Evolutionary conservation across 176 grass and related monocot species (phyloP).

Genomic region (Echinochloa phyllopogon): DNA sequence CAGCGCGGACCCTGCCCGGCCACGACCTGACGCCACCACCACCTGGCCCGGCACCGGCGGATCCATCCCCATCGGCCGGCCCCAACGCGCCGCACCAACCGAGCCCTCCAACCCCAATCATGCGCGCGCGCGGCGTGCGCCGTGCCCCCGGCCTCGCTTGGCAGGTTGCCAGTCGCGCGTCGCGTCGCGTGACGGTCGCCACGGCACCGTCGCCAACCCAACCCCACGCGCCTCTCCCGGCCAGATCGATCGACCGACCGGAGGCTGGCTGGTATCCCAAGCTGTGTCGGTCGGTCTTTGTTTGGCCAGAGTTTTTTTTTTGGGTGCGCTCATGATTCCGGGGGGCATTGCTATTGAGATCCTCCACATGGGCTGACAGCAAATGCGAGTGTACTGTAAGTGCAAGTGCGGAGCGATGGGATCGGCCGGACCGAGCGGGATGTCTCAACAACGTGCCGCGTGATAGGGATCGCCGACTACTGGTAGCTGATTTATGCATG

Average conservation of each 20-base stretch:
- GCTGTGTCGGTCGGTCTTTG: conserved; percentile 10
- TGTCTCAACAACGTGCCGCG: neutral
- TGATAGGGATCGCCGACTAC: neutral
- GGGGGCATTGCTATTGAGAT: neutral
- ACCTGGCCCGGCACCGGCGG: neutral
- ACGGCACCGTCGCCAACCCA: neutral
- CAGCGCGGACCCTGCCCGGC: neutral
- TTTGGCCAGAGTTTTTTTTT: neutral
- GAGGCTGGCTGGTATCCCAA: neutral
- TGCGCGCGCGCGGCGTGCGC: neutral
- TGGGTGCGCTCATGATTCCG: neutral
- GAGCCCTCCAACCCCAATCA: neutral
- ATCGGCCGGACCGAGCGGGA: neutral
- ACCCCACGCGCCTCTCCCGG: neutral
- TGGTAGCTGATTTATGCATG: no score
- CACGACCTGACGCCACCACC: no score
- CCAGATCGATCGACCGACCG: neutral
- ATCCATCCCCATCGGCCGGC: neutral
- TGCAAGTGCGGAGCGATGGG: neutral
- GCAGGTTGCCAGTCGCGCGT: neutral
- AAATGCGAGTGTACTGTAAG: neutral
- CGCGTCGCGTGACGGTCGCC: neutral
- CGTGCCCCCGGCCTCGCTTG: neutral
- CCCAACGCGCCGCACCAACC: neutral
- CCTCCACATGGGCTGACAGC: neutral